Evolutionary conservation across 495 filamentous ascomycete genomes (phyloP), one percentile per base, ranked within the genome.

Genomic region (Penicillium longicatenatum): DNA sequence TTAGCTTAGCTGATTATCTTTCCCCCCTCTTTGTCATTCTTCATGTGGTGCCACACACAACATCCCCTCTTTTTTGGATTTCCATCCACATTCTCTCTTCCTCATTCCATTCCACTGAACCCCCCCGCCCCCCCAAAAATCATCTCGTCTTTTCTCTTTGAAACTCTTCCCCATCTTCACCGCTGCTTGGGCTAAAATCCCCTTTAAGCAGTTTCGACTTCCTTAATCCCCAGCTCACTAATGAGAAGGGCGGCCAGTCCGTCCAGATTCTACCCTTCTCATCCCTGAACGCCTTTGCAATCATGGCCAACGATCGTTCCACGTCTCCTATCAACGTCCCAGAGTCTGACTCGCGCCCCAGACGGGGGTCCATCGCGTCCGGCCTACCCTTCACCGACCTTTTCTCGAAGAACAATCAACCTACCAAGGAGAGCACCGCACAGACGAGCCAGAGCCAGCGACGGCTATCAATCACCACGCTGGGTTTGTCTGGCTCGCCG

Each of bases 401-500:
- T 47, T 77, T 81, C 56, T 72, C 73, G 47, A 78, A 71, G 26
- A 62, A 61, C 51, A 60, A 48, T 49, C 41, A 58, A 31, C 20
- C 64, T 8, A 50, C 47, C 61, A 67, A 60, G 17, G 57, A 63
- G 12, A 85, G 86, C 62, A 77, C 78, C 60, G 82, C 83, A 42
- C 85, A 86, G 67, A 66, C 79, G 22, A 86, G 89, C 56, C 87
- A 90, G 44, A 86, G 89, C 56, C 87, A 90, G 44, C 90, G 94
- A 54, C 86, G 94, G 29, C 84, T 97, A 58, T 97, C 94, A 52
- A 84, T 98, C 67, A 89, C 90, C 41, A 92, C 91, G 4, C 73
- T 93, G 55, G 92, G 92, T 42, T 80, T 96, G 37, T 90, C 89
- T 22, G 91, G 90, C 46, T 92, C 92, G 12, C 90, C 92, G 4